These are phyloP conservation scores for maize (Zea mays) DNA, from an alignment of 176 grass and related monocot species.

Conservation along the genomic window DNA sequence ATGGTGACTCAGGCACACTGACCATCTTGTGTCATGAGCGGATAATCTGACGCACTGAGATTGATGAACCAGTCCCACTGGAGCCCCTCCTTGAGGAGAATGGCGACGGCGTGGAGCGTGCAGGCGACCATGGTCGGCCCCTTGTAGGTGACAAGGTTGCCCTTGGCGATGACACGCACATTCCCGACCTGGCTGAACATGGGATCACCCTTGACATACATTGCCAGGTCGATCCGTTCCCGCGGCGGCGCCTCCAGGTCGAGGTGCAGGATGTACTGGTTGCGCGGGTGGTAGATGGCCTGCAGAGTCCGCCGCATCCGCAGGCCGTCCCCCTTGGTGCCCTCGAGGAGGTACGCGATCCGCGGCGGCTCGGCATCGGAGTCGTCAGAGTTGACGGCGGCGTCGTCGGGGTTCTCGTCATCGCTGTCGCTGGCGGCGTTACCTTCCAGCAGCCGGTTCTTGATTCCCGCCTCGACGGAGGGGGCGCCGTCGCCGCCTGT, in stretches of 20 bases:
- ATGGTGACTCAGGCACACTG: conserved; percentile 26
- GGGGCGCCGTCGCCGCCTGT: background rate
- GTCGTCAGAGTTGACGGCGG: conserved; percentile 40
- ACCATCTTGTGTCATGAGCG: conserved; percentile 90
- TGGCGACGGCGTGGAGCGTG: conserved; percentile 75
- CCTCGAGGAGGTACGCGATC: conserved; percentile 84
- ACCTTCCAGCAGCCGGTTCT: background rate
- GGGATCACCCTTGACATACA: conserved; percentile 68
- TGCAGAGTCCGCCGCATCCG: conserved; percentile 85
- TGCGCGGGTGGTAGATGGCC: conserved; percentile 81
- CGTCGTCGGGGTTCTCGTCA: conserved; percentile 35
- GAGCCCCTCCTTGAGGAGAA: conserved; percentile 68
- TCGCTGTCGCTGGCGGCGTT: background rate
- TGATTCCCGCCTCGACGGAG: conserved; percentile 31
- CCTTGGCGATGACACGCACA: conserved; percentile 78
- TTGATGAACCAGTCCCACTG: conserved; percentile 98
- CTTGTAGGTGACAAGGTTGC: conserved; percentile 84
- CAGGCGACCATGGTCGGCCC: conserved; percentile 90
- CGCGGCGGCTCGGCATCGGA: conserved; percentile 58
- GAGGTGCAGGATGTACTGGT: conserved; percentile 86
- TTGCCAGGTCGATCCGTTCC: conserved; percentile 76
- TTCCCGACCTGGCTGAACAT: conserved; percentile 76
- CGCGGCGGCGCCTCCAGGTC: conserved; percentile 77
- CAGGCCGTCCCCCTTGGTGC: conserved; percentile 84
- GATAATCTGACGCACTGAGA: conserved; percentile 88